These are phyloP conservation scores for Platismatia glauca DNA, from an alignment of 495 filamentous ascomycete species.

Conservation along the genomic window DNA sequence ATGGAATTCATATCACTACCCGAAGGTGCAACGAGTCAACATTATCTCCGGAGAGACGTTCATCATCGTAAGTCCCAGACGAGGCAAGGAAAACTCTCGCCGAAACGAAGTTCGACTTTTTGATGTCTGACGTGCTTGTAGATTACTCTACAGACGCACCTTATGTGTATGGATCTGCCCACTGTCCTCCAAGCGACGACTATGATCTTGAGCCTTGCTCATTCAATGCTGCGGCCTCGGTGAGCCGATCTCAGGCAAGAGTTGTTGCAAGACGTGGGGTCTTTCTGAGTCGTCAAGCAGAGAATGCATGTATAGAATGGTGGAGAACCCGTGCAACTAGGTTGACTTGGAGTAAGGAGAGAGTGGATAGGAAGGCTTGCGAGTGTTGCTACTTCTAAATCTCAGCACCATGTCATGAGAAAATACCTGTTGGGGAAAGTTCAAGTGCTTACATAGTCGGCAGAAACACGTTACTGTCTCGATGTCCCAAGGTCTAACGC, in stretches of 20 bases:
- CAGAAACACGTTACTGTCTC: neutral
- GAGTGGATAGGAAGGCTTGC: neutral
- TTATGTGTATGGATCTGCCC: neutral
- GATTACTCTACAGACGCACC: neutral
- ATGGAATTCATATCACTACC: neutral
- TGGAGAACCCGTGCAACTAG: neutral
- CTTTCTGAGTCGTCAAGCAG: neutral
- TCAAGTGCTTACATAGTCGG: neutral
- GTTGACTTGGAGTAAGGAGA: neutral
- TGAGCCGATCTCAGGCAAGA: neutral
- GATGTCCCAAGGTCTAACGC: neutral
- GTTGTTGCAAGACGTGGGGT: neutral
- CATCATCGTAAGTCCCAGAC: neutral
- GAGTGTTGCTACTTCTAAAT: neutral
- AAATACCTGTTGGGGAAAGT: neutral
- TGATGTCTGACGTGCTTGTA: slow-evolving; percentile 2
- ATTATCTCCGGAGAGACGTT: neutral
- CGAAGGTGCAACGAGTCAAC: neutral
- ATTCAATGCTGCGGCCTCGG: neutral
- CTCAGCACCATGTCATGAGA: neutral
- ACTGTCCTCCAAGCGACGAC: neutral
- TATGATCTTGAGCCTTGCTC: neutral
- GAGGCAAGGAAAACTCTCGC: neutral
- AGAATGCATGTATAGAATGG: neutral
- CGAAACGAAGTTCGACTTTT: slow-evolving; percentile 2